phyloP scores from a whole-genome alignment of 345 rosid species.

The Sisymbrium irio region DNA sequence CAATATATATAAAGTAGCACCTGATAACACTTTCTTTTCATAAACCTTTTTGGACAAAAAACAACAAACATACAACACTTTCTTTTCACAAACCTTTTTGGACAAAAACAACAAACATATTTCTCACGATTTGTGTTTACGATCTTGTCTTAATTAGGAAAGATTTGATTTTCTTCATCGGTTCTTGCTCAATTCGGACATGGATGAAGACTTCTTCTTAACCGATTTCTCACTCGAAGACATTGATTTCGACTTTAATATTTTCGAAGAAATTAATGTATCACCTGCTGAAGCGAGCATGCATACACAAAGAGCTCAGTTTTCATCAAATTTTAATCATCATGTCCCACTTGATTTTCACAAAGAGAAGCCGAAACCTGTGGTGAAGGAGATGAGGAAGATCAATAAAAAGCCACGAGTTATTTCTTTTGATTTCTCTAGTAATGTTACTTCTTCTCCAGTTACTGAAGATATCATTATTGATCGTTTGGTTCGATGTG shows the following conservation, averaged over 20 bases:
- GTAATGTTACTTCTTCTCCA: constrained; percentile 5
- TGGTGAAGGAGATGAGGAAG: neutral
- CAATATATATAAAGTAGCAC: constrained; percentile 21
- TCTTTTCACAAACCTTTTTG: neutral
- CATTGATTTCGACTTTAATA: constrained; percentile 31
- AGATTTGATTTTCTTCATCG: neutral
- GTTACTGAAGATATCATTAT: neutral
- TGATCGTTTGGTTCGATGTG: constrained; percentile 12
- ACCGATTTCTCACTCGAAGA: constrained; percentile 28
- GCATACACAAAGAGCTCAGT: constrained; percentile 7
- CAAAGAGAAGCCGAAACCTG: neutral
- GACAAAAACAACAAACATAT: constrained; percentile 1
- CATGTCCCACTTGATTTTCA: neutral
- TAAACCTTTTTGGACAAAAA: constrained; percentile 10
- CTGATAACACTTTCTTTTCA: constrained; percentile 16
- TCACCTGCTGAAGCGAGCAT: neutral
- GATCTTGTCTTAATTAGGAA: neutral
- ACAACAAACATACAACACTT: too few relatives aligned
- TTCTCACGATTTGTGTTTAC: constrained; percentile 6
- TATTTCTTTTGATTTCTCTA: constrained; percentile 28
- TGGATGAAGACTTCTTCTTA: constrained; percentile 31
- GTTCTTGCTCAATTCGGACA: neutral
- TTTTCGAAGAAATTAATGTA: neutral
- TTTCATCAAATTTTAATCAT: constrained; percentile 13
- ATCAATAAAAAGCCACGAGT: constrained; percentile 18